Evolutionary conservation across 805 yeast species (phyloP), one percentile per base, ranked within the genome.

Genomic region (Pichia nanzhaoensis): DNA sequence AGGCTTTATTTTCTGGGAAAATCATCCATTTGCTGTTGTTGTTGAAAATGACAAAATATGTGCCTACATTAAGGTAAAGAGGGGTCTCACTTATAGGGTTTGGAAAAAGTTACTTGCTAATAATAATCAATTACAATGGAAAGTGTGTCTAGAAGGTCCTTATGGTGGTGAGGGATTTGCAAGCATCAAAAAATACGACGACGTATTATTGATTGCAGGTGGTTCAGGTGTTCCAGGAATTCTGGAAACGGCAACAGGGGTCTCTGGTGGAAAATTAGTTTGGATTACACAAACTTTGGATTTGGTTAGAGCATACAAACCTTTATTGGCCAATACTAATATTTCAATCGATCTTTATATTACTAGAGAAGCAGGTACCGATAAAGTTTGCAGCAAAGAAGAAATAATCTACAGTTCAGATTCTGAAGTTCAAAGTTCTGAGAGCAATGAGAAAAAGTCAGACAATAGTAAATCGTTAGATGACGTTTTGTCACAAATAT

Each of bases 161-260:
- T 84, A 84, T 55, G 48, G 49, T 20, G 47, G 38, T 18, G 86
- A 87, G 1, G 66, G 69, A 33, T 50, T 72, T 3, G 57, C 75
- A 4, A 74, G 80, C 2, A 63, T 77, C 14, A 63, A 63, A 20
- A 64, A 66, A 39, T 80, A 73, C 52, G 72, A 76, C 37, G 69
- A 72, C 42, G 69, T 76, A 4, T 61, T 80, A 5, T 69, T 80
- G 39, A 48, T 82, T 20, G 82, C 88, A 4, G 89, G 87, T 36
- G 91, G 91, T 19, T 73, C 75, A 41, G 91, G 91, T 37, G 67
- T 81, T 41, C 82, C 90, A 1, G 83, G 78, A 16, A 62, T 71
- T 24, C 61, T 64, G 39, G 67, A 70, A 18, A 71, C 71, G 51
- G 70, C 69, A 1, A 12, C 37, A 1, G 37, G 45, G 4, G 44